These are phyloP conservation scores for Scolecobasidium constrictum DNA, from an alignment of 2,329 filamentous ascomycete species.

Conservation along the genomic window DNA sequence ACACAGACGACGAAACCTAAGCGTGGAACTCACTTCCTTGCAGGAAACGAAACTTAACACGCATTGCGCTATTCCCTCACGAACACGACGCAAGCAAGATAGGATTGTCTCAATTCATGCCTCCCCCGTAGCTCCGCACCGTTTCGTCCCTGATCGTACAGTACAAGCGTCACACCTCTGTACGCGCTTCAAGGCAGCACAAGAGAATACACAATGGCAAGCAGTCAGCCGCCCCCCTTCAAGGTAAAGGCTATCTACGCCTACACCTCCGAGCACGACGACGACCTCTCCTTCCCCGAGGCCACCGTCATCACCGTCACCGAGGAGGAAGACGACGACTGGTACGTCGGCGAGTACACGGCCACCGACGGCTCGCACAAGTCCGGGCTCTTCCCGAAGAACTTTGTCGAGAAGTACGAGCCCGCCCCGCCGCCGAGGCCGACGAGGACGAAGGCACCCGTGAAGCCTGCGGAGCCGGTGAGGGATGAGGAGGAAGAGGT, in stretches of 20 bases:
- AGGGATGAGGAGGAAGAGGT: background rate
- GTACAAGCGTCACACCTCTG: no score
- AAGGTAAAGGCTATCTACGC: constrained; percentile 95
- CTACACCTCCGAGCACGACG: constrained; percentile 84
- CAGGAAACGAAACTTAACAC: no score
- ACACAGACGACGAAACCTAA: no score
- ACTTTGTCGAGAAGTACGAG: constrained; percentile 96
- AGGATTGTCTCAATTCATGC: no score
- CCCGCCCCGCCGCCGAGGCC: constrained; percentile 83
- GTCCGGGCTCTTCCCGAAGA: constrained; percentile 86
- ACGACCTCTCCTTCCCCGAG: constrained; percentile 77
- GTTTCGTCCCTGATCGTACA: no score
- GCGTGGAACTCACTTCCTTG: no score
- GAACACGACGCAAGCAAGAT: no score
- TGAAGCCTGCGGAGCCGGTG: constrained; percentile 35
- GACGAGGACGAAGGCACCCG: constrained; percentile 52
- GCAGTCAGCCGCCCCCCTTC: constrained; percentile 63
- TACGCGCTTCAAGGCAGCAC: no score
- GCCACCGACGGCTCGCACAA: constrained; percentile 63
- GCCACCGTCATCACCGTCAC: constrained; percentile 92
- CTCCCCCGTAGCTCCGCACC: no score
- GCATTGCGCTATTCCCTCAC: no score
- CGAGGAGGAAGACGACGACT: constrained; percentile 84
- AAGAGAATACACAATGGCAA: no score
- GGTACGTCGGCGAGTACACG: constrained; percentile 82